These are phyloP conservation scores for Camelina neglecta DNA, from an alignment of 345 rosid species.

Conservation along the genomic window DNA sequence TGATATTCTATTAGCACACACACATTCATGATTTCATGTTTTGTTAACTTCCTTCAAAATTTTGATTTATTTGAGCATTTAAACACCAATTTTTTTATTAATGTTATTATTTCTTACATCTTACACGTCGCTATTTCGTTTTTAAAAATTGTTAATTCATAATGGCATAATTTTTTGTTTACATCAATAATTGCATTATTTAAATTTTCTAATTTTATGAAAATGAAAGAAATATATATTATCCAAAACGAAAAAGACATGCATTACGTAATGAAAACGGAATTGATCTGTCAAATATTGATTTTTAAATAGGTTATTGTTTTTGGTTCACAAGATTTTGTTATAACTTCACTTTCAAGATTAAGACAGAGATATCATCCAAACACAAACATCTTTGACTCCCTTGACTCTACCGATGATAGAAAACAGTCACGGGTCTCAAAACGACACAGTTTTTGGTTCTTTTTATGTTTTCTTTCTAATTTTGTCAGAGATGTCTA, in stretches of 20 bases:
- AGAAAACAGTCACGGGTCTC: constrained; percentile 40
- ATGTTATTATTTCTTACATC: not conserved
- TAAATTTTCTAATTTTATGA: not conserved
- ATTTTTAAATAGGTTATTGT: not conserved
- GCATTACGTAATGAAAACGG: constrained; percentile 21
- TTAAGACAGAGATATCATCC: constrained; percentile 34
- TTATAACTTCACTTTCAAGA: constrained; percentile 30
- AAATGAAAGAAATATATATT: not conserved
- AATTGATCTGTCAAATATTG: constrained; percentile 18
- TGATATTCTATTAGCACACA: not conserved
- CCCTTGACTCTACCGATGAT: constrained; percentile 18
- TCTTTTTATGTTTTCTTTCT: constrained; percentile 30
- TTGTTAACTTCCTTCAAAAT: not conserved
- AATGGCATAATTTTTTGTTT: not conserved
- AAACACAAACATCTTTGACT: constrained; percentile 39
- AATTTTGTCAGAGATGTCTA: constrained; percentile 30
- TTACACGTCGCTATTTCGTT: not conserved
- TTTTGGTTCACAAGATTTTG: constrained; percentile 31
- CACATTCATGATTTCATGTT: not conserved
- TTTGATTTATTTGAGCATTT: not conserved
- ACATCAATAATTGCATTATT: too few species aligned
- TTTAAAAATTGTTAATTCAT: not conserved
- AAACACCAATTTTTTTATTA: not conserved
- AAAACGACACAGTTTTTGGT: constrained; percentile 30
- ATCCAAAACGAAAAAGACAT: constrained; percentile 15